Percentiles rank a stretch among this genome's conserved stretches.
These are phyloP conservation scores for Triadica sebifera DNA, from an alignment of 345 rosid species.

Conservation along the genomic window DNA sequence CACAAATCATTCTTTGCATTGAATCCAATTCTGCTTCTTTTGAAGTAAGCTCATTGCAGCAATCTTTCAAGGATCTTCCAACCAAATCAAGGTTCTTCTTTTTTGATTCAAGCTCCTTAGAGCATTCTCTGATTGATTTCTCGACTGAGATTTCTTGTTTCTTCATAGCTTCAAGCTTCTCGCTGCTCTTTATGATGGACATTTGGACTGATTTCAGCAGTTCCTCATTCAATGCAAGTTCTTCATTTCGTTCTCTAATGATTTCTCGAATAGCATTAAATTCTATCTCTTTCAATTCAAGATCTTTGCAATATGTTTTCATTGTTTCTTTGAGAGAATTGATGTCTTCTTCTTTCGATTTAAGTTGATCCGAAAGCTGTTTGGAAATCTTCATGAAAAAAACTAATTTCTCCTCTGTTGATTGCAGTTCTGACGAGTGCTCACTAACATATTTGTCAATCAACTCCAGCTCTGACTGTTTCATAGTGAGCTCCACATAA, in stretches of 20 bases:
- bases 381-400: slow-evolving; percentile 3
- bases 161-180: slow-evolving; percentile 18
- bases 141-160: neutral
- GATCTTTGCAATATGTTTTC: slow-evolving; percentile 9
- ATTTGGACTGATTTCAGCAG: slow-evolving; percentile 2
- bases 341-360: slow-evolving; percentile 27
- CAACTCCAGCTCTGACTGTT: slow-evolving; percentile 9
- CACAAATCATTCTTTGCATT: neutral
- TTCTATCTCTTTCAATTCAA: slow-evolving; percentile 28
- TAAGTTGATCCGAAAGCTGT: slow-evolving; percentile 1
- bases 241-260: neutral
- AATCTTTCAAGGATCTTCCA: slow-evolving; percentile 16
- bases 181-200: slow-evolving; percentile 19
- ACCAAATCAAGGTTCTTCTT: slow-evolving; percentile 5
- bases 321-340: slow-evolving; percentile 14
- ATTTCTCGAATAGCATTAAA: slow-evolving; percentile 15
- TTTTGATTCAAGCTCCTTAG: slow-evolving; percentile 15
- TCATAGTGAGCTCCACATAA: slow-evolving; percentile 18
- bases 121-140: slow-evolving; percentile 1
- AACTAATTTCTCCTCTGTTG: slow-evolving; percentile 21
- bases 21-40: neutral
- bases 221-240: slow-evolving; percentile 1
- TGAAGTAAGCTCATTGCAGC: slow-evolving; percentile 9
- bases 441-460: slow-evolving; percentile 5
- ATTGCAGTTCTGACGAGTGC: neutral